phyloP scores from a whole-genome alignment of 2,329 filamentous ascomycete species.

The Ilyonectria robusta region DNA sequence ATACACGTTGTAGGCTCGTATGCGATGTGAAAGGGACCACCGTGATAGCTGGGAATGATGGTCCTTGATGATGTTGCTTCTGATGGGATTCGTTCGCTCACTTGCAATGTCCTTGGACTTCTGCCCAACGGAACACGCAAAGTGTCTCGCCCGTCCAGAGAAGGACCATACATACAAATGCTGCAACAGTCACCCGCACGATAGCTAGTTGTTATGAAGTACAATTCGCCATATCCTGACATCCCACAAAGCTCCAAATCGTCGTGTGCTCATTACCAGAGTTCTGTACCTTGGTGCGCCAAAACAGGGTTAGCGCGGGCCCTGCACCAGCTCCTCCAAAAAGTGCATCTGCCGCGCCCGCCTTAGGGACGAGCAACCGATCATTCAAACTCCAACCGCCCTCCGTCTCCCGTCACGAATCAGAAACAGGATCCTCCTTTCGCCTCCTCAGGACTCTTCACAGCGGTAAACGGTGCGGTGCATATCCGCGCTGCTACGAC shows the following conservation, averaged over 20 bases:
- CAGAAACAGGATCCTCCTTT: background rate
- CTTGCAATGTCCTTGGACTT: no score
- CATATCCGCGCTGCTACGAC: slow-evolving; percentile 9
- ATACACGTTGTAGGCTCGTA: no score
- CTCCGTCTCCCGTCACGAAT: slow-evolving; percentile 6
- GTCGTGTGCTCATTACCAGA: background rate
- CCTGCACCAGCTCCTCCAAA: slow-evolving; percentile 43
- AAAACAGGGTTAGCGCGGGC: slow-evolving; percentile 40
- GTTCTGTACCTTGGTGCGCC: slow-evolving; percentile 21
- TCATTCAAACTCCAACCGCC: slow-evolving; percentile 3
- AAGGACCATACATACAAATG: no score
- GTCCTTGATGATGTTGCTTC: no score
- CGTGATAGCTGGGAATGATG: no score
- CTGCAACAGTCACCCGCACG: no score
- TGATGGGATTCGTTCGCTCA: no score
- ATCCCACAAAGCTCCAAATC: background rate
- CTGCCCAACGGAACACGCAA: no score
- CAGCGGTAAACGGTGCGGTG: slow-evolving; percentile 1
- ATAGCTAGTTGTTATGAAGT: no score
- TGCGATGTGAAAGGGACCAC: no score
- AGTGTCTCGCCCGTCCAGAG: no score
- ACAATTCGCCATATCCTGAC: background rate
- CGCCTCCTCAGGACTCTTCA: background rate
- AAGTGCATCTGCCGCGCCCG: slow-evolving; percentile 40
- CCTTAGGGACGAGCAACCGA: slow-evolving; percentile 18